Conservation (phyloP, 2,329 filamentous ascomycete genomes). For the Zymoseptoria crescenta region DNA sequence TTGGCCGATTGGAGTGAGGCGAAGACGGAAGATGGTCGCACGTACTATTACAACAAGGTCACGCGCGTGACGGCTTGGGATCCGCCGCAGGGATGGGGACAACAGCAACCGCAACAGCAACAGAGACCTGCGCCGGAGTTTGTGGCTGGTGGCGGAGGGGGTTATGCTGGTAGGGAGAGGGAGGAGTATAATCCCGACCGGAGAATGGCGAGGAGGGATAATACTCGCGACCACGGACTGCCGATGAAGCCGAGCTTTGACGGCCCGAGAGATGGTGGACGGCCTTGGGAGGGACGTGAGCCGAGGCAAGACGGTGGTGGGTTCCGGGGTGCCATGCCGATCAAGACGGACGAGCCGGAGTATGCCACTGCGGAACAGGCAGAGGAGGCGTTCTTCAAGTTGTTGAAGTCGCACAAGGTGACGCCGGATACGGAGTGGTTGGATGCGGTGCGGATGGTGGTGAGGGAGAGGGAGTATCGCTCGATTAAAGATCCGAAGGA, state of each 20-base stretch:
- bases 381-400: constrained; percentile 85
- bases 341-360: constrained; percentile 48
- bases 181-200: constrained; percentile 23
- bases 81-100: constrained; percentile 53
- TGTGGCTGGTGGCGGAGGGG: constrained; percentile 45
- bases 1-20: constrained; percentile 71
- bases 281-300: constrained; percentile 26
- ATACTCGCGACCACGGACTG: constrained; percentile 35
- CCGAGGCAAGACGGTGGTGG: constrained; percentile 24
- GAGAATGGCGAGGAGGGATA: constrained; percentile 25
- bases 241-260: constrained; percentile 34
- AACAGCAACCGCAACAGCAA: constrained; percentile 12
- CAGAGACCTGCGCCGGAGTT: constrained; percentile 36
- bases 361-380: constrained; percentile 78
- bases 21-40: constrained; percentile 72
- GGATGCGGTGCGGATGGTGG: constrained; percentile 74
- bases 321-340: constrained; percentile 29
- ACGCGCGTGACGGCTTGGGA: constrained; percentile 92
- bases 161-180: background rate
- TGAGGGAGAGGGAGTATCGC: constrained; percentile 86
- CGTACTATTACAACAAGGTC: constrained; percentile 91
- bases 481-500: constrained; percentile 89
- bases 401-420: constrained; percentile 75
- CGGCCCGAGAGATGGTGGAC: constrained; percentile 19
- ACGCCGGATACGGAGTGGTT: constrained; percentile 92